Conservation (phyloP, 371 early-diverging fungal species). For the Aphelidium insulamus region DNA sequence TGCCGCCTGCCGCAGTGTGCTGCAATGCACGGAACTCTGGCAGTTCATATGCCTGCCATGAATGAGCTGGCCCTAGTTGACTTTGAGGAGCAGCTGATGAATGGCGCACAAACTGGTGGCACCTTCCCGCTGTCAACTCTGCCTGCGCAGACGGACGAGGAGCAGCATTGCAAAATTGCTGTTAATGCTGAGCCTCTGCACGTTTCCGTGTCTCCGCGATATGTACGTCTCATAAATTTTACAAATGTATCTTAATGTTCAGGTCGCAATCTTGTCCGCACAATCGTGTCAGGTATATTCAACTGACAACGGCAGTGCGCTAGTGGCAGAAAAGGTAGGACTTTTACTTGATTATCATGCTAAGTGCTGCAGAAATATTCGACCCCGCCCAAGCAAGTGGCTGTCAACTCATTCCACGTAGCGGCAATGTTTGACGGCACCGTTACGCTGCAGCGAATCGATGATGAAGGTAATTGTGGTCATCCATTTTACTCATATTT, state of each 20-base stretch:
- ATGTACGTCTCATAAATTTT: too few species aligned
- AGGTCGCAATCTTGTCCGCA: too few species aligned
- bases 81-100: not conserved
- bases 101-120: not conserved
- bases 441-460: not conserved
- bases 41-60: slow-evolving; percentile 7
- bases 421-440: not conserved
- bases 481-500: not conserved
- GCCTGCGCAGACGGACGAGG: slow-evolving; percentile 9
- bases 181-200: too few species aligned
- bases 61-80: slow-evolving; percentile 6
- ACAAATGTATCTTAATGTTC: too few species aligned
- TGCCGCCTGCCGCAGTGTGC: too few species aligned
- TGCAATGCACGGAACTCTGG: slow-evolving; percentile 11
- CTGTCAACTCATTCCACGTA: slow-evolving; percentile 11
- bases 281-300: too few species aligned
- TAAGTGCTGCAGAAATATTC: too few species aligned
- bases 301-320: too few species aligned
- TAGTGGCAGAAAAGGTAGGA: too few species aligned
- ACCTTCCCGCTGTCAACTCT: slow-evolving; percentile 4
- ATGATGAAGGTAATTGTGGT: not conserved
- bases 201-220: too few species aligned
- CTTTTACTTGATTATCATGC: too few species aligned
- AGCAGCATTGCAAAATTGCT: slow-evolving; percentile 9
- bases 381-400: slow-evolving; percentile 10